phyloP scores from a whole-genome alignment of 164 flowering plant species.

The Umbellularia californica region DNA sequence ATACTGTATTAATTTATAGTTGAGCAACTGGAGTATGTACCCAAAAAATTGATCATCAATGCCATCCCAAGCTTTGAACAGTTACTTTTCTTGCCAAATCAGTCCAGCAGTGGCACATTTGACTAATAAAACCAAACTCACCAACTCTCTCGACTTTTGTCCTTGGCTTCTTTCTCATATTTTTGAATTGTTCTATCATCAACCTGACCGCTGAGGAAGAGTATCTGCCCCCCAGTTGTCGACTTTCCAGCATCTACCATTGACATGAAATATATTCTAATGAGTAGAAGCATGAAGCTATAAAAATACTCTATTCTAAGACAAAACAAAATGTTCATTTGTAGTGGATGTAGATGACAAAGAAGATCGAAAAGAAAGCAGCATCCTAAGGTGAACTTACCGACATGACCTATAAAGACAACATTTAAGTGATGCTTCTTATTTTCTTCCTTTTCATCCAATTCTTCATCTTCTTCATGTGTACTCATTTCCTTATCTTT shows the following conservation, averaged over 20 bases:
- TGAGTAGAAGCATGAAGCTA: neutral
- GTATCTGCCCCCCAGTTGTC: conserved; percentile 90
- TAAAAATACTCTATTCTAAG: neutral
- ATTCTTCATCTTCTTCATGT: conserved; percentile 35
- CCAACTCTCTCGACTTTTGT: conserved; percentile 98
- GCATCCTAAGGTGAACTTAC: conserved; percentile 34
- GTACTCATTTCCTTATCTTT: conserved; percentile 38
- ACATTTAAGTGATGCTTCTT: conserved; percentile 85
- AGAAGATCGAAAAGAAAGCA: neutral
- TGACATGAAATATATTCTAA: neutral
- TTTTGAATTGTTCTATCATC: conserved; percentile 98
- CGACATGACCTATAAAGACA: conserved; percentile 95
- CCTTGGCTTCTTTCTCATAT: conserved; percentile 98
- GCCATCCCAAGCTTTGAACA: neutral
- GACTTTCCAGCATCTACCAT: conserved; percentile 97
- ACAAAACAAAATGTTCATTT: neutral
- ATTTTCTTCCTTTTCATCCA: conserved; percentile 33
- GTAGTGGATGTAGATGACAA: neutral
- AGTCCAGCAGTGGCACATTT: neutral
- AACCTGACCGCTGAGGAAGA: conserved; percentile 93
- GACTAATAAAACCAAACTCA: conserved; percentile 24
- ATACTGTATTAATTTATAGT: neutral
- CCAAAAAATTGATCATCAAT: neutral
- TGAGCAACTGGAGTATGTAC: neutral
- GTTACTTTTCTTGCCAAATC: neutral